These are phyloP conservation scores for Hypoxylon trugodes DNA, from an alignment of 495 filamentous ascomycete genomes.

Conservation along the genomic window DNA sequence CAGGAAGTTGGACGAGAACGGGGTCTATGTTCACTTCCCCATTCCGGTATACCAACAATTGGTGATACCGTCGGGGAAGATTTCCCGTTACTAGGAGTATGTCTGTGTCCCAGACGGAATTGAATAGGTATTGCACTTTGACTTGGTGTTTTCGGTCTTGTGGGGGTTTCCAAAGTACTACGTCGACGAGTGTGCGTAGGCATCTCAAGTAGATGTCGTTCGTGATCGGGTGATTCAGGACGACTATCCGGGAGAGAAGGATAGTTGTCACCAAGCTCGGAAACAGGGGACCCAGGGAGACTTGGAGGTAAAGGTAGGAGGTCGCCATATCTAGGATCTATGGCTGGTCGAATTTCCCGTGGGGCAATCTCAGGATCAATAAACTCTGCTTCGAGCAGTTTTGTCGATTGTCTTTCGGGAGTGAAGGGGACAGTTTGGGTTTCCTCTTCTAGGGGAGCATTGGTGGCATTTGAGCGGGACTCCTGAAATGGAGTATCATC, in stretches of 20 bases:
- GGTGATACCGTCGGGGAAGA: slow-evolving; percentile 53
- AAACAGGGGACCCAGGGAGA: slow-evolving; percentile 54
- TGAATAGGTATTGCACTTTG: slow-evolving; percentile 61
- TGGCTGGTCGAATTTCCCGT: slow-evolving; percentile 61
- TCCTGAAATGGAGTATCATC: slow-evolving; percentile 53
- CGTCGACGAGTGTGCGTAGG: slow-evolving; percentile 49
- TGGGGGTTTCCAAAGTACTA: slow-evolving; percentile 45
- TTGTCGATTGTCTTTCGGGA: slow-evolving; percentile 32
- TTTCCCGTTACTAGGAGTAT: slow-evolving; percentile 48
- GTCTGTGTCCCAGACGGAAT: slow-evolving; percentile 56
- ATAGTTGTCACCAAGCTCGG: slow-evolving; percentile 44
- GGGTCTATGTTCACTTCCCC: slow-evolving; percentile 40
- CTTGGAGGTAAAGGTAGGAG: slow-evolving; percentile 64
- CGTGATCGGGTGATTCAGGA: slow-evolving; percentile 53
- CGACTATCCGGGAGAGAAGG: slow-evolving; percentile 62
- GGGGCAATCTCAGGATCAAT: slow-evolving; percentile 62
- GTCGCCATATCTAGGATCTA: slow-evolving; percentile 65
- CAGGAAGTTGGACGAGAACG: slow-evolving; percentile 58
- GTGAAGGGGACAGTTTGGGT: slow-evolving; percentile 17
- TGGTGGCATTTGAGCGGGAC: slow-evolving; percentile 53
- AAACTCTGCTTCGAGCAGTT: slow-evolving; percentile 45
- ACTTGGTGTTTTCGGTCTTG: slow-evolving; percentile 53
- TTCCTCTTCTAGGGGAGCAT: slow-evolving; percentile 43
- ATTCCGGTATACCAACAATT: slow-evolving; percentile 36
- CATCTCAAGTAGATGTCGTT: slow-evolving; percentile 35